Percentiles rank a stretch among this genome's conserved stretches.
These are phyloP conservation scores for Paecilomyces fulvus DNA, from an alignment of 2,329 filamentous ascomycete species.

Conservation along the genomic window DNA sequence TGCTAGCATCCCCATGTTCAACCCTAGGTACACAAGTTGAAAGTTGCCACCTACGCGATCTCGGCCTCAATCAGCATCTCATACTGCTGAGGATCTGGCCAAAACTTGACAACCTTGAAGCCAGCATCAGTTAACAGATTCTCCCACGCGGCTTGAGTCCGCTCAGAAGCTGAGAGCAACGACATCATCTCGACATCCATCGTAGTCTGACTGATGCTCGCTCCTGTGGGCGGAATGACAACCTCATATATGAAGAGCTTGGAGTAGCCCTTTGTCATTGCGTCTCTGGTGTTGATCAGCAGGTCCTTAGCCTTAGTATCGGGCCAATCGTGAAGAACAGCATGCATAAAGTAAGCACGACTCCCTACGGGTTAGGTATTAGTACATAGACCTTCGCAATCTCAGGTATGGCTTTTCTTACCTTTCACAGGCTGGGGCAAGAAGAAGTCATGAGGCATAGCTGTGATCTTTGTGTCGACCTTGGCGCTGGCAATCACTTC, in stretches of 20 bases:
- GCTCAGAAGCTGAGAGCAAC: constrained; percentile 37
- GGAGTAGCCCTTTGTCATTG: constrained; percentile 32
- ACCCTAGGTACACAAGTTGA: too few relatives aligned
- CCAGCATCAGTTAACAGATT: constrained; percentile 17
- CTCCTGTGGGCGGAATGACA: constrained; percentile 26
- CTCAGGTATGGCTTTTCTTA: constrained; percentile 12
- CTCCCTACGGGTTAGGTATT: constrained; percentile 15
- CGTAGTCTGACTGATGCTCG: constrained; percentile 20
- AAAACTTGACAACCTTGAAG: constrained; percentile 19
- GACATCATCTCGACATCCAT: constrained; percentile 35
- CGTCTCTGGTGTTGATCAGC: constrained; percentile 19
- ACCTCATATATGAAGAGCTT: constrained; percentile 33
- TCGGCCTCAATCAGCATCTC: constrained; percentile 22
- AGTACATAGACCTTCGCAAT: constrained; percentile 11
- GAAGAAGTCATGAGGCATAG: constrained; percentile 21
- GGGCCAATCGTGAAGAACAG: constrained; percentile 36
- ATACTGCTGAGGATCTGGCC: constrained; percentile 19
- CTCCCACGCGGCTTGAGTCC: constrained; percentile 21
- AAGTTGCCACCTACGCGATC: constrained; percentile 5
- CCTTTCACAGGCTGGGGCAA: constrained; percentile 18
- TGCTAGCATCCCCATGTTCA: too few relatives aligned
- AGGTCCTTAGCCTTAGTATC: constrained; percentile 26
- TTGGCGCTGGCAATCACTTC: constrained; percentile 22
- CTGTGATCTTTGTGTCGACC: constrained; percentile 15
- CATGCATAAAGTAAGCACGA: constrained; percentile 35